phyloP scores from a whole-genome alignment of 139 green algal genomes.

The Raphidocelis subcapitata region DNA sequence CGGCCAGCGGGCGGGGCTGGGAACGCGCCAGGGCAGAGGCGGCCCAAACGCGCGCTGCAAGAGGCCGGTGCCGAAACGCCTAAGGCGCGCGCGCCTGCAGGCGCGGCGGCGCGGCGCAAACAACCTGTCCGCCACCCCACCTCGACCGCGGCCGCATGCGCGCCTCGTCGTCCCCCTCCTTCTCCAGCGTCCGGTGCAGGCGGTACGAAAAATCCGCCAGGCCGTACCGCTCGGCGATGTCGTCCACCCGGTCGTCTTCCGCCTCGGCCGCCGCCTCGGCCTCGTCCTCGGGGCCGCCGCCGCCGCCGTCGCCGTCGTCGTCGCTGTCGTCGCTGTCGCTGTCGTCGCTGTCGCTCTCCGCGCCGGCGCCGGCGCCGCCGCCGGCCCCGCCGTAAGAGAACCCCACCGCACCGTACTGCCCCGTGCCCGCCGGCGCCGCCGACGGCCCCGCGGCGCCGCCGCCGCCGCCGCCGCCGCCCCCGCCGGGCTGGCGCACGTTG shows the following conservation, averaged over 20 bases:
- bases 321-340: conserved; percentile 11
- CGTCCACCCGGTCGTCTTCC: conserved; percentile 47
- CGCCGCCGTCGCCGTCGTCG: conserved; percentile 4
- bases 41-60: no score
- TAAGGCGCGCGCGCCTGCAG: no score
- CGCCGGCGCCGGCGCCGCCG: background rate
- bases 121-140: no score
- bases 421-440: conserved; percentile 33
- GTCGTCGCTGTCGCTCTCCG: background rate
- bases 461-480: conserved; percentile 24
- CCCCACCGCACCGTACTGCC: conserved; percentile 55
- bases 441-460: background rate
- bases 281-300: background rate
- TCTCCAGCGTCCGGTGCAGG: conserved; percentile 55
- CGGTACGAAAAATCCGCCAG: conserved; percentile 62
- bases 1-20: no score
- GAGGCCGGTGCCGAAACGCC: no score
- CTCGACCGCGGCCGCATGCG: conserved; percentile 36
- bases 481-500: background rate
- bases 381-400: conserved; percentile 59
- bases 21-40: no score
- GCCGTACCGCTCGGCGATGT: conserved; percentile 50
- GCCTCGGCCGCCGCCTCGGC: conserved; percentile 42
- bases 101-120: no score
- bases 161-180: conserved; percentile 65